Conservation (phyloP, 1,284 basidiomycete genomes). For the Irpex rosettiformis region DNA sequence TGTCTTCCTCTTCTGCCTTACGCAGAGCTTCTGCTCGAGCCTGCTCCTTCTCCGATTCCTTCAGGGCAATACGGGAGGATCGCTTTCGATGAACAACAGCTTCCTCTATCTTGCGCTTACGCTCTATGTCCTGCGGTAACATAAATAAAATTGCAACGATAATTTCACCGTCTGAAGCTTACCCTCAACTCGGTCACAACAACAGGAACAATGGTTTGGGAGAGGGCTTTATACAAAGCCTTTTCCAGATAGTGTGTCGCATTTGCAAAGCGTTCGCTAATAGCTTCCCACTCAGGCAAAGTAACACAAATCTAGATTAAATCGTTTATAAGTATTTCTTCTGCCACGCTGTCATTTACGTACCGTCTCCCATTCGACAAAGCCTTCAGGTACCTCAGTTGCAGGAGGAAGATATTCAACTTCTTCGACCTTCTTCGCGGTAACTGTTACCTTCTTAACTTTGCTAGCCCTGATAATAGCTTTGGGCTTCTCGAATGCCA, state of each 20-base stretch:
- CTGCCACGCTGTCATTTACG: too few species aligned
- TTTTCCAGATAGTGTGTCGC: conserved; percentile 79
- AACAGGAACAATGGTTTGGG: conserved; percentile 61
- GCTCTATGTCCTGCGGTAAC: conserved; percentile 54
- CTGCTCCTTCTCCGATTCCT: conserved; percentile 70
- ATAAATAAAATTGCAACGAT: conserved; percentile 3
- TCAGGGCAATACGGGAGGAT: conserved; percentile 77
- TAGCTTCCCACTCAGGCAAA: conserved; percentile 76
- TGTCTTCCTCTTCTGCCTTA: conserved; percentile 63
- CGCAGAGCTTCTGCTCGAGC: conserved; percentile 49
- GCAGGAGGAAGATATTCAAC: neutral
- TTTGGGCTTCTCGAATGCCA: neutral
- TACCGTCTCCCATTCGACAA: conserved; percentile 85
- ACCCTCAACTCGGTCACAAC: conserved; percentile 65
- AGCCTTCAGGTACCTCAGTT: conserved; percentile 42
- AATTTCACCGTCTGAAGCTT: conserved; percentile 18
- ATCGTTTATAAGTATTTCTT: conserved; percentile 2
- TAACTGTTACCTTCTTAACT: neutral
- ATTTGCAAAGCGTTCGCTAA: conserved; percentile 68
- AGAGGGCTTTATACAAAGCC: conserved; percentile 67
- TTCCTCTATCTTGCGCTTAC: conserved; percentile 58
- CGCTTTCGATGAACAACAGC: conserved; percentile 78
- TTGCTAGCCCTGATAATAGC: neutral
- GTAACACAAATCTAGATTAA: conserved; percentile 67
- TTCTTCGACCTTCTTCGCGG: neutral